Evolutionary conservation across 2,329 filamentous ascomycete species (phyloP).

Genomic region (Hypocrella siamensis): DNA sequence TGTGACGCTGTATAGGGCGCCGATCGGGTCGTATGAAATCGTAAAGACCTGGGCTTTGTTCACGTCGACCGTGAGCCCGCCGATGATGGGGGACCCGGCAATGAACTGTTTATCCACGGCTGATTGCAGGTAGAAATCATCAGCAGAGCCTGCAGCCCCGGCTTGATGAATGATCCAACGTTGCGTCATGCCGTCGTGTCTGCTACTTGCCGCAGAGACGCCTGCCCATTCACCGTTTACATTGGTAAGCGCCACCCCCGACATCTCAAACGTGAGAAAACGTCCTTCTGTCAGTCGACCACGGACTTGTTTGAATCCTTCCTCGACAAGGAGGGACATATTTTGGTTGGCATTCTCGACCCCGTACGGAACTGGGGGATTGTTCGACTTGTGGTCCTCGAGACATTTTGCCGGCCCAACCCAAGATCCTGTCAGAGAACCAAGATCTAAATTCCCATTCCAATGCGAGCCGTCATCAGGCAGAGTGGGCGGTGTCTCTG

Average conservation of each 20-base stretch:
- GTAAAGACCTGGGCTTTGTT: conserved; percentile 4
- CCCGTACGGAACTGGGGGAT: conserved; percentile 6
- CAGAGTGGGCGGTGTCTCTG: conserved; percentile 2
- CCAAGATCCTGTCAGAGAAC: conserved; percentile 7
- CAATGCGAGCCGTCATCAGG: conserved; percentile 3
- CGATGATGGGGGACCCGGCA: conserved; percentile 24
- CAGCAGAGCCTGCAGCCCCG: conserved; percentile 10
- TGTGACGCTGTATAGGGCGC: conserved; percentile 3
- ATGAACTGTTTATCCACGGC: conserved; percentile 11
- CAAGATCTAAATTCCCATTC: conserved; percentile 6
- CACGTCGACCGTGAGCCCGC: conserved; percentile 4
- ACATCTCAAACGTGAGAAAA: conserved; percentile 31
- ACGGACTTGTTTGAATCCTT: conserved; percentile 35
- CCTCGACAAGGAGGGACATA: conserved; percentile 55
- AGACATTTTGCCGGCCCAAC: conserved; percentile 7
- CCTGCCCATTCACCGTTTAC: conserved; percentile 11
- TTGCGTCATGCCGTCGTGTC: conserved; percentile 24
- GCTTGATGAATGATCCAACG: conserved; percentile 31
- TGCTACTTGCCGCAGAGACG: conserved; percentile 3
- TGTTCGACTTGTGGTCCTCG: conserved; percentile 2
- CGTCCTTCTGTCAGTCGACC: conserved; percentile 36
- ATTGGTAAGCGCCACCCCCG: conserved; percentile 22
- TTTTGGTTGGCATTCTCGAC: conserved; percentile 51
- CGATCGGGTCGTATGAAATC: conserved; percentile 2
- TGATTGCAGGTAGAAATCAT: conserved; percentile 9